These are phyloP conservation scores for Diplodia seriata DNA, from an alignment of 2,329 filamentous ascomycete species.

Conservation along the genomic window DNA sequence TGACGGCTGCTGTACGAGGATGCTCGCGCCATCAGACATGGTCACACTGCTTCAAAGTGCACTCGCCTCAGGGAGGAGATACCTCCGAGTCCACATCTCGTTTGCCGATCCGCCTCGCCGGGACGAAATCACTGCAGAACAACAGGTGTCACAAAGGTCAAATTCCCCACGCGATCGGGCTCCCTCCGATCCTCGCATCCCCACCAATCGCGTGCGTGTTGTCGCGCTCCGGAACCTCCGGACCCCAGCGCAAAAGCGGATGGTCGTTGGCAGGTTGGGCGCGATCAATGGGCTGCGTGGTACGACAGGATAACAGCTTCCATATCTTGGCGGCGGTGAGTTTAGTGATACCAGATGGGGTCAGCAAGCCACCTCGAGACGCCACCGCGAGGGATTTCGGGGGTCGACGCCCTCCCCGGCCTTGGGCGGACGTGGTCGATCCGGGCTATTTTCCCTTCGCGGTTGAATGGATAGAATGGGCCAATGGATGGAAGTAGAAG, in stretches of 20 bases:
- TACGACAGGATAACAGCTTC: not conserved
- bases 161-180: not conserved
- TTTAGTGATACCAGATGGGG: conserved; percentile 17
- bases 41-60: not conserved
- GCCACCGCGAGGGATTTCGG: not conserved
- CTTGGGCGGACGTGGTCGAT: too few species aligned
- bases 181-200: not conserved
- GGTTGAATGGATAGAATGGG: not conserved
- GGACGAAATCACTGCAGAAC: not conserved
- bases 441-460: not conserved
- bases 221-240: too few species aligned
- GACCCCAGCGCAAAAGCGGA: not conserved
- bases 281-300: conserved; percentile 8
- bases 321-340: conserved; percentile 24
- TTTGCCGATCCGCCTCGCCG: not conserved
- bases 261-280: not conserved
- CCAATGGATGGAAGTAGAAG: not conserved
- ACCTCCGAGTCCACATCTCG: conserved; percentile 1
- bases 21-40: not conserved
- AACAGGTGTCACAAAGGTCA: too few species aligned
- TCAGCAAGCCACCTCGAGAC: not conserved
- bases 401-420: conserved; percentile 9
- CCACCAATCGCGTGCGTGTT: too few species aligned
- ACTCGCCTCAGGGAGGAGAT: conserved; percentile 5
- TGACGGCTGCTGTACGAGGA: conserved; percentile 18